Conservation (phyloP, 1,284 basidiomycete species). For the Lentinula novae-zelandiae region DNA sequence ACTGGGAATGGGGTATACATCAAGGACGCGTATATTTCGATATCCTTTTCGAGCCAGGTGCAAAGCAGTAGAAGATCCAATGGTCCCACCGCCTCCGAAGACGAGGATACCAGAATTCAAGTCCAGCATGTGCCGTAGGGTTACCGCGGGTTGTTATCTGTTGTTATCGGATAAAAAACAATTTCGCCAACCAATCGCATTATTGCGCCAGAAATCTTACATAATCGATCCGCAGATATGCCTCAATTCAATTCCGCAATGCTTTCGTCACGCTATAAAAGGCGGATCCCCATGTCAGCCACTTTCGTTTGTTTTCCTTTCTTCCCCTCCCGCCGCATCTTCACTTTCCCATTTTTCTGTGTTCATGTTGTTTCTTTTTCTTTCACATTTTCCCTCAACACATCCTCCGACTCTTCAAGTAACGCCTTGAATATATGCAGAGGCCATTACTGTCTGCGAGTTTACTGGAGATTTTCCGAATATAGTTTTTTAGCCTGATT, state of each 20-base stretch:
- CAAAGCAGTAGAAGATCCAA: constrained; percentile 11
- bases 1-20: constrained; percentile 14
- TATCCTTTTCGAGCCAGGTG: constrained; percentile 14
- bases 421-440: background rate
- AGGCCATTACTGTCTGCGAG: background rate
- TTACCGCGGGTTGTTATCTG: background rate
- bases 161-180: background rate
- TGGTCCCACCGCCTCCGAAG: constrained; percentile 13
- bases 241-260: background rate
- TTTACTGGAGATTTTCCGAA: too few species aligned
- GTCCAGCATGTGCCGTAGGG: background rate
- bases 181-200: constrained; percentile 9
- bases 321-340: background rate
- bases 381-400: background rate
- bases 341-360: background rate
- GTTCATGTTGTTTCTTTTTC: background rate
- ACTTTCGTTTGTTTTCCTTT: background rate
- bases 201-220: background rate
- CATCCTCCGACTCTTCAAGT: too few species aligned
- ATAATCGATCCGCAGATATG: constrained; percentile 3
- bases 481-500: too few species aligned
- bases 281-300: background rate
- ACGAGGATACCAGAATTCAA: constrained; percentile 7
- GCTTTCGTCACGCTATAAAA: background rate
- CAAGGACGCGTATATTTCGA: constrained; percentile 10